phyloP scores from a whole-genome alignment of 1,284 basidiomycete genomes.

The Taiwanofungus camphoratus region DNA sequence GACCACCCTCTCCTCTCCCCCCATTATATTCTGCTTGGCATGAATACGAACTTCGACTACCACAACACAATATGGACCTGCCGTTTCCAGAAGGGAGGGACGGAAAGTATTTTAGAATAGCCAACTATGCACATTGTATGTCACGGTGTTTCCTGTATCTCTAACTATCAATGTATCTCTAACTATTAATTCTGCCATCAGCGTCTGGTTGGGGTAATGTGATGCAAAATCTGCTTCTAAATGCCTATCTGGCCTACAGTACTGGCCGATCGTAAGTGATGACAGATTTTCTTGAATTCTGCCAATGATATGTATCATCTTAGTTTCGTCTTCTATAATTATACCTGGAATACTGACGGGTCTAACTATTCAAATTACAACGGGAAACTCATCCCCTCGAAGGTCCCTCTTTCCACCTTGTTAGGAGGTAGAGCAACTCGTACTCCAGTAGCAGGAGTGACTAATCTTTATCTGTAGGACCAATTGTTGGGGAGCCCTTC shows the following conservation, averaged over 20 bases:
- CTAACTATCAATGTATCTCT: conserved; percentile 1
- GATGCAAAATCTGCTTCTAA: conserved; percentile 46
- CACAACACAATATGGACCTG: conserved; percentile 38
- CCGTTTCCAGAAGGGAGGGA: conserved; percentile 37
- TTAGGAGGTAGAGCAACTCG: conserved; percentile 32
- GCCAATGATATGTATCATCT: not conserved
- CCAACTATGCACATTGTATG: conserved; percentile 42
- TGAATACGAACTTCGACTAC: conserved; percentile 38
- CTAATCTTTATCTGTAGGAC: conserved; percentile 24
- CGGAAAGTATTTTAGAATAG: conserved; percentile 41
- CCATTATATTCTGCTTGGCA: conserved; percentile 43
- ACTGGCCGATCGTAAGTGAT: conserved; percentile 38
- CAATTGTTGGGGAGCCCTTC: conserved; percentile 45
- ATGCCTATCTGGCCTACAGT: conserved; percentile 39
- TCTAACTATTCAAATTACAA: conserved; percentile 22
- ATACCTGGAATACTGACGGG: conserved; percentile 38
- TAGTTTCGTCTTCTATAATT: conserved; percentile 57
- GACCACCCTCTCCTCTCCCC: no score
- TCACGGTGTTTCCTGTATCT: not conserved
- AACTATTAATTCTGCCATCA: no score
- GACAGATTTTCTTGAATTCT: not conserved
- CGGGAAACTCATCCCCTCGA: conserved; percentile 41
- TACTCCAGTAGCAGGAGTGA: not conserved
- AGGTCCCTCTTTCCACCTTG: conserved; percentile 54
- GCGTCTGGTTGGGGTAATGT: conserved; percentile 45